phyloP scores from a whole-genome alignment of 176 grass and related monocot genomes.

The Dendrocalamus sinicus region DNA sequence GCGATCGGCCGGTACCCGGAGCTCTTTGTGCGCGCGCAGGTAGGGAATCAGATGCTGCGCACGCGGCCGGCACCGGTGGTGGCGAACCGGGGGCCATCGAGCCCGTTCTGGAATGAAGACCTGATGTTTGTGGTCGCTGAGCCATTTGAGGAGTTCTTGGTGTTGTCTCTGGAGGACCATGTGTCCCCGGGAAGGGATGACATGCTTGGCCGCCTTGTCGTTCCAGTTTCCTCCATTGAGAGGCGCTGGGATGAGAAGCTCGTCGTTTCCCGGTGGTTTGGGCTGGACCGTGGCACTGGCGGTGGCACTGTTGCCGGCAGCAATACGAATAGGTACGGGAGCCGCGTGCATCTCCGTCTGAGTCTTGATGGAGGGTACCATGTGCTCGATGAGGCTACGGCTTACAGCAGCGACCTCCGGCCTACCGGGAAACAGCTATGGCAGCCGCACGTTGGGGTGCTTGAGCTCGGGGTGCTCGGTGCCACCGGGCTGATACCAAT shows the following conservation, averaged over 20 bases:
- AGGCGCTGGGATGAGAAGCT: slow-evolving; percentile 79
- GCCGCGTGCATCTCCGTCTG: slow-evolving; percentile 74
- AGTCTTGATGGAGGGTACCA: slow-evolving; percentile 91
- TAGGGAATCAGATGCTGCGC: slow-evolving; percentile 72
- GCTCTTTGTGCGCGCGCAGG: slow-evolving; percentile 72
- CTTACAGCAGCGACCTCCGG: slow-evolving; percentile 76
- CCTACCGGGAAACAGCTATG: slow-evolving; percentile 81
- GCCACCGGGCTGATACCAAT: slow-evolving; percentile 71
- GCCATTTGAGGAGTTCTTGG: slow-evolving; percentile 80
- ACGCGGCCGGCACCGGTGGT: slow-evolving; percentile 51
- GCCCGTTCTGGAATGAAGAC: slow-evolving; percentile 86
- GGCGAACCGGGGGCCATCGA: slow-evolving; percentile 58
- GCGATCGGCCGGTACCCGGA: slow-evolving; percentile 62
- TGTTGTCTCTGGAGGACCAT: slow-evolving; percentile 73
- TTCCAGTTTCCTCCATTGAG: slow-evolving; percentile 71
- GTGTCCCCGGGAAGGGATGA: slow-evolving; percentile 71
- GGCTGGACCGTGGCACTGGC: slow-evolving; percentile 51
- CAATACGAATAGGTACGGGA: slow-evolving; percentile 54
- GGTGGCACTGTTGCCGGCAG: slow-evolving; percentile 30
- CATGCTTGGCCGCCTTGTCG: slow-evolving; percentile 61
- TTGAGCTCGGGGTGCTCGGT: slow-evolving; percentile 80
- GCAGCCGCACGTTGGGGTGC: slow-evolving; percentile 73
- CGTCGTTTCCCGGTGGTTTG: slow-evolving; percentile 73
- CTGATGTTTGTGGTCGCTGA: slow-evolving; percentile 90
- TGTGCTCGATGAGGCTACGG: slow-evolving; percentile 83